phyloP scores from a whole-genome alignment of 2,329 filamentous ascomycete species.

The Calonectria honghensis region DNA sequence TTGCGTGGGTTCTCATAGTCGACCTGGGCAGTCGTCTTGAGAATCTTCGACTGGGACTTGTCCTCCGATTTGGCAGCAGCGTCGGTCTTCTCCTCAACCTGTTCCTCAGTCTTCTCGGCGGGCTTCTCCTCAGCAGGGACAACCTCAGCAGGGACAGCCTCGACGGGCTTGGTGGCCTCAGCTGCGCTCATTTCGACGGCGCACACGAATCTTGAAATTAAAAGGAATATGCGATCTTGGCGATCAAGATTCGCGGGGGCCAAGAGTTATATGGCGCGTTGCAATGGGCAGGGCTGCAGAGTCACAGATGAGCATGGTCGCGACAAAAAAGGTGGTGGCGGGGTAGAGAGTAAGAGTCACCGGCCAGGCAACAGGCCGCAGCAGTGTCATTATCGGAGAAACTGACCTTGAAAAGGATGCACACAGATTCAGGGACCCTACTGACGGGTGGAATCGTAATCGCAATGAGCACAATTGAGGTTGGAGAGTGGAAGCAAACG shows the following conservation, averaged over 20 bases:
- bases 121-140: conserved; percentile 57
- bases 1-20: conserved; percentile 66
- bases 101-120: conserved; percentile 52
- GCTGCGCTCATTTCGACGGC: conserved; percentile 62
- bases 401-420: conserved; percentile 41
- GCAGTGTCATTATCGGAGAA: conserved; percentile 24
- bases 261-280: conserved; percentile 27
- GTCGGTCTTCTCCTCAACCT: conserved; percentile 53
- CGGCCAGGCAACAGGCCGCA: conserved; percentile 42
- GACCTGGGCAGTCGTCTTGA: conserved; percentile 67
- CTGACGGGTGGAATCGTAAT: neutral
- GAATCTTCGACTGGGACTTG: conserved; percentile 57
- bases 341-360: conserved; percentile 55
- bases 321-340: conserved; percentile 55
- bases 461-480: conserved; percentile 39
- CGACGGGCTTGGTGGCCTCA: conserved; percentile 62
- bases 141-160: conserved; percentile 57
- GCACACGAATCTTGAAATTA: conserved; percentile 33
- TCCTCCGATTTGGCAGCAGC: conserved; percentile 48
- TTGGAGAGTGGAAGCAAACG: conserved; percentile 40
- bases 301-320: conserved; percentile 48
- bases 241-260: conserved; percentile 29
- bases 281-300: conserved; percentile 39
- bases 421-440: conserved; percentile 10
- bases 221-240: conserved; percentile 40